Base-by-base conservation (phyloP, 345 rosid genomes). In the Iberis pinnata region DNA sequence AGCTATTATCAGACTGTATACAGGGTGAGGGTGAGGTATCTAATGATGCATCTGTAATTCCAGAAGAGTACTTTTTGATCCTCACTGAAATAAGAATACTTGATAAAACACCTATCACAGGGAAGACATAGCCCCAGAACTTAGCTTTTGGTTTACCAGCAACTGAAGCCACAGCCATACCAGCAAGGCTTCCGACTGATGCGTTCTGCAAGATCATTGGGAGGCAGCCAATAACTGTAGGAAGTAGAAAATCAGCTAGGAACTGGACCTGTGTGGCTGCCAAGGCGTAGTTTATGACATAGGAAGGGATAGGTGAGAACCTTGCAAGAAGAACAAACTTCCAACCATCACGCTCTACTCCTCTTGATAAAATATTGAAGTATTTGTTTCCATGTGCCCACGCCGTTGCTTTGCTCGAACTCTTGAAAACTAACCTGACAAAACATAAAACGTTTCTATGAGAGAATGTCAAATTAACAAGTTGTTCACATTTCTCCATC, bases 181-280 rank as follows among this genome's bases (percentile, higher is more conserved):
- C 88, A 52, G 98, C 96, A 4, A 90, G 95, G 85, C 92, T 87
- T 2, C 95, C 98, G 0, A 90, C 75, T 32, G 98, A 90, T 55
- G 92, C 83, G 69, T 90, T 90, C 76, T 90, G 98, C 56, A 90
- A 71, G 67, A 90, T 90, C 98, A 84, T 84, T 9, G 96, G 98
- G 58, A 87, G 62, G 67, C 93, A 77, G 13, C 98, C 96, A 42
- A 82, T 53, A 29, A 87, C 73, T 0, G 98, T 84, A 0, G 98
- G 96, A 27, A 90, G 80, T 20, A 90, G 78, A 65, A 90, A 90
- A 72, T 90, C 96, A 56, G 78, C 60, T n/a, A 84, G 2, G 56
- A 87, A 90, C 62, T 84, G 69, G 25, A 90, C 84, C 10, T 79
- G 64, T 16, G 98, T 87, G 33, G 98, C 96, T 12, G 96, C 95